Base-by-base conservation (phyloP, 2,329 filamentous ascomycete genomes). In the Pseudocercospora cruenta region DNA sequence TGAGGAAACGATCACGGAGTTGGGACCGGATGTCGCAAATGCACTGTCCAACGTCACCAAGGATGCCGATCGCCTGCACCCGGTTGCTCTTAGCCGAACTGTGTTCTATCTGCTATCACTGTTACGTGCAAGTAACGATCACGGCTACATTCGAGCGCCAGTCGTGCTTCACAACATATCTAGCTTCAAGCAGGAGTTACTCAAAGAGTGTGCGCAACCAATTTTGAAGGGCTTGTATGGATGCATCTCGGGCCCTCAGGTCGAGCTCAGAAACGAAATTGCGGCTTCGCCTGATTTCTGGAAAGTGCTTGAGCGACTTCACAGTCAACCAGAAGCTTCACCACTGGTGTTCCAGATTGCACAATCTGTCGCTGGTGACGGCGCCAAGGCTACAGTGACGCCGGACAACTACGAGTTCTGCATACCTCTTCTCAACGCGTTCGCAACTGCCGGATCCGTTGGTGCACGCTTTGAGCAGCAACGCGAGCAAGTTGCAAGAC, bases 201-300 rank as follows among this genome's bases (percentile, higher is more conserved):
- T 98, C 21, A 88, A 90, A 61, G 91, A 91, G 77, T 90, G 92
- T 16, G 90, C 93, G 0, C 83, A 88, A 33, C 86, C 92, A 4
- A 87, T 96, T 0, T 83, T 97, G 19, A 90, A 91, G 72, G 94
- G 94, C 0, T 82, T 99, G 26, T 87, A 89, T 53, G 84, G 89
- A 53, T 97, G 94, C 73, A 91, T 97, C 70, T 88, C 90, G 60
- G 88, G 91, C 66, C 88, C 92, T 9, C 0, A 67, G 28, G 89
- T 89, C 26, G 88, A 91, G 12, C 82, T 99, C 28, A 89, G 92
- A 64, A 97, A 92, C 71, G 94, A 98, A 80, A 91, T 98, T 71
- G 96, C 96, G 80, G 94, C 92, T 14, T 98, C 94, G 19, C 95
- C 95, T 0, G 95, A 99, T 76, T 98, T 99, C 78, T 99, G 95